Percentiles rank a stretch among this genome's conserved stretches.
Conservation (phyloP, 23 red algal genomes). For the Cyanidiococcus yangmingshanensis region DNA sequence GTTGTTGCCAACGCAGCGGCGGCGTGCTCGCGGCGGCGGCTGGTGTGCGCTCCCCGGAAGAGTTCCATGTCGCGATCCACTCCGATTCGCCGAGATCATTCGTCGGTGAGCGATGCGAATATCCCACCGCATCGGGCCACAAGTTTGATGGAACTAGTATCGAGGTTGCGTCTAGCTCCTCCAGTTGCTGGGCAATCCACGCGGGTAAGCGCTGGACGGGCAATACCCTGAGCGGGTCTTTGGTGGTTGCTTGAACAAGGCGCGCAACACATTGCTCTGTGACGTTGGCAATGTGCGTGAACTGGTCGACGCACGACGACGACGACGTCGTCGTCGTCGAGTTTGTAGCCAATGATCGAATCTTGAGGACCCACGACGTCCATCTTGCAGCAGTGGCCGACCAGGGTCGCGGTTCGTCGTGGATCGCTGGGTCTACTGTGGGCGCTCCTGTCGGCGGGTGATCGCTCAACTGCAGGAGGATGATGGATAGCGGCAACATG, state of each 20-base stretch:
- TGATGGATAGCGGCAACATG: neutral
- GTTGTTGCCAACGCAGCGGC: neutral
- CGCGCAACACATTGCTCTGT: neutral
- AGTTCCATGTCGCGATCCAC: too few relatives aligned
- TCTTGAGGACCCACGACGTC: too few relatives aligned
- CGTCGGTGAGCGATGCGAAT: neutral
- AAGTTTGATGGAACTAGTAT: neutral
- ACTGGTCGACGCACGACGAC: too few relatives aligned
- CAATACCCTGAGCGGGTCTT: neutral
- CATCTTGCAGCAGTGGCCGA: too few relatives aligned
- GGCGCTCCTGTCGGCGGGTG: too few relatives aligned
- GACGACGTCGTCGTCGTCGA: too few relatives aligned
- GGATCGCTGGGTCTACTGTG: too few relatives aligned
- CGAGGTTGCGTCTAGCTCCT: neutral
- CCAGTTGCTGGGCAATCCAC: neutral
- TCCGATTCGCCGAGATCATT: too few relatives aligned
- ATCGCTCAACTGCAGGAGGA: neutral
- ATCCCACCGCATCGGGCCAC: neutral
- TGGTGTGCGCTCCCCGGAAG: too few relatives aligned
- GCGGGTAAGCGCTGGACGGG: neutral
- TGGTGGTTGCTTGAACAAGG: neutral
- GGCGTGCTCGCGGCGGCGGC: neutral
- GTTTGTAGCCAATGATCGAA: too few relatives aligned
- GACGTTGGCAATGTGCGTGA: too few relatives aligned
- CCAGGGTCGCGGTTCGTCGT: too few relatives aligned